Conservation (phyloP, 179 eudicot genomes). For the Spergularia azorica region DNA sequence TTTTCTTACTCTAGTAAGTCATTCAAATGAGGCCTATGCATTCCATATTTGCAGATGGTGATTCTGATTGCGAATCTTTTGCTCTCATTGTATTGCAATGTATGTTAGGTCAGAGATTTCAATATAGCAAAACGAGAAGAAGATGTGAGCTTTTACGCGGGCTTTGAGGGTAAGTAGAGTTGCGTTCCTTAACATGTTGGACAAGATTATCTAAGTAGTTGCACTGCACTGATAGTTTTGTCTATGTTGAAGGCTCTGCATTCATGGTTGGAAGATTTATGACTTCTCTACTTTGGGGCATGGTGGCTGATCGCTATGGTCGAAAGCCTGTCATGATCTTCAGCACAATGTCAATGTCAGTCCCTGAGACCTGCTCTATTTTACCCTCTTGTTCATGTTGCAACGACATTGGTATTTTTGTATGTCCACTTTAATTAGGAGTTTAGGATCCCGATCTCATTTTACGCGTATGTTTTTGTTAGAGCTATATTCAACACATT, state of each 20-base stretch:
- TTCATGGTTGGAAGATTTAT: conserved; percentile 59
- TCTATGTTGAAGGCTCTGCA: conserved; percentile 46
- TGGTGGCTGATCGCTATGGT: conserved; percentile 58
- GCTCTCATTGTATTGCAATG: too few species aligned
- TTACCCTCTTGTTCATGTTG: not conserved
- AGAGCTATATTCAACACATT: conserved; percentile 78
- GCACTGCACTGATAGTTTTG: conserved; percentile 11
- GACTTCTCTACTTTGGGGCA: conserved; percentile 58
- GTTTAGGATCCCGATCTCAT: not conserved
- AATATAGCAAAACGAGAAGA: conserved; percentile 63
- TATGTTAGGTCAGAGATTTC: conserved; percentile 57
- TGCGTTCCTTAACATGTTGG: conserved; percentile 8
- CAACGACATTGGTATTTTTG: not conserved
- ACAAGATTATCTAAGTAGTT: not conserved
- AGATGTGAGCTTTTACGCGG: conserved; percentile 76
- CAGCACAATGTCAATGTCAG: conserved; percentile 61
- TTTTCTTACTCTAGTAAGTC: not conserved
- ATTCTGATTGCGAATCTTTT: too few species aligned
- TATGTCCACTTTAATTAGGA: not conserved
- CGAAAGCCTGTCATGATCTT: conserved; percentile 53
- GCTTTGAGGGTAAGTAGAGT: conserved; percentile 58
- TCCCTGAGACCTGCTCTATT: not conserved
- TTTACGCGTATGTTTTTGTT: conserved; percentile 18
- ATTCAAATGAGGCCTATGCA: too few species aligned
- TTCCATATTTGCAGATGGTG: too few species aligned